Evolutionary conservation across 108 stramenopile species (phyloP).

Genomic region (Bacterosira constricta): DNA sequence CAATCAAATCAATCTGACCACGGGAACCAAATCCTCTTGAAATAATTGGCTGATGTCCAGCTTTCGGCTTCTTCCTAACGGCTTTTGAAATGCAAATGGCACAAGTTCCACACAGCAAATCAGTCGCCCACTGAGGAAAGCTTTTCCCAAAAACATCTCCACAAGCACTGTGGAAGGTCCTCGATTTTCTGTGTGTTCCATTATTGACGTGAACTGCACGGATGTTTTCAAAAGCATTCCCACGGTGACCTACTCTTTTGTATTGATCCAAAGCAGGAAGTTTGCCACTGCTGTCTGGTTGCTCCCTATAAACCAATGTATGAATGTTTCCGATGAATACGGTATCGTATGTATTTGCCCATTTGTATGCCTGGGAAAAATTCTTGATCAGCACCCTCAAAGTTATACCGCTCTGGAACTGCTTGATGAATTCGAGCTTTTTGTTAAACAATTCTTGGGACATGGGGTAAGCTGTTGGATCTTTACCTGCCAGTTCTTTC

Average conservation of each 20-base stretch:
- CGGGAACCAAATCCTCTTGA: constrained; percentile 21
- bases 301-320: background rate
- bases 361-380: background rate
- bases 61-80: background rate
- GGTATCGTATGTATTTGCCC: background rate
- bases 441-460: background rate
- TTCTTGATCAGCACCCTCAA: background rate
- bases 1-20: constrained; percentile 35
- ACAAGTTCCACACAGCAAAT: background rate
- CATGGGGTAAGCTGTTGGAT: background rate
- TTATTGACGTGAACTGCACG: background rate
- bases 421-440: background rate
- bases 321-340: background rate
- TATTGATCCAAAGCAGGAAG: background rate
- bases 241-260: background rate
- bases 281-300: background rate
- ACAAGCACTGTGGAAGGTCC: background rate
- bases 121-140: background rate
- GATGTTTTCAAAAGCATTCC: background rate
- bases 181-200: background rate
- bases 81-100: background rate
- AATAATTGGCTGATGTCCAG: constrained; percentile 13
- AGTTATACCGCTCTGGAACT: background rate
- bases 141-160: background rate
- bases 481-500: background rate